Conservation (phyloP, 306 rosid genomes). For the Acacia confusa region DNA sequence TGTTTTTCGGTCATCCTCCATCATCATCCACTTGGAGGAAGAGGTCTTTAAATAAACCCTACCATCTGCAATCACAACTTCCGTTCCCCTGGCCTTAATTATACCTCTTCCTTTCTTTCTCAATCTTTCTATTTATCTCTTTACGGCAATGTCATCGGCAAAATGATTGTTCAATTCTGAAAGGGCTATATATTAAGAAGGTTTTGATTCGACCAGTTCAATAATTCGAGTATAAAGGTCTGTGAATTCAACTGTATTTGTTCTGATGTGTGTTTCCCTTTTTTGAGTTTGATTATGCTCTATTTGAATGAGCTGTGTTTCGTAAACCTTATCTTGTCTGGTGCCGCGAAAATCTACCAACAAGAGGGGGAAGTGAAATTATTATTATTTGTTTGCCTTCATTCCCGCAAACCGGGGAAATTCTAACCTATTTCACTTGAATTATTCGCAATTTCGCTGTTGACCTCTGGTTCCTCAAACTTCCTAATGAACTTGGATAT, state of each 20-base stretch:
- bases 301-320: slow-evolving; percentile 6
- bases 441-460: neutral
- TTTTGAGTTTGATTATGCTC: neutral
- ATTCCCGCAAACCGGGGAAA: neutral
- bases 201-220: slow-evolving; percentile 22
- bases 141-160: slow-evolving; percentile 1
- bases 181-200: neutral
- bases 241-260: slow-evolving; percentile 4
- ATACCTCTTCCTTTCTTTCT: slow-evolving; percentile 9
- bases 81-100: neutral
- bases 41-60: slow-evolving; percentile 25
- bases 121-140: neutral
- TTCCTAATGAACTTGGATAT: neutral
- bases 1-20: neutral
- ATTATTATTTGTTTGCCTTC: neutral
- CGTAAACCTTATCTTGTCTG: neutral
- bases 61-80: slow-evolving; percentile 21
- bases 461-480: neutral
- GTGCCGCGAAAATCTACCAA: slow-evolving; percentile 18
- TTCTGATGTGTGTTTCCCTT: too few relatives aligned
- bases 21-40: slow-evolving; percentile 24
- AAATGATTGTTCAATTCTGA: neutral
- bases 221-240: slow-evolving; percentile 29
- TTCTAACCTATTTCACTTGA: slow-evolving; percentile 1
- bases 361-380: neutral